These are phyloP conservation scores for Spencermartinsiella europaea DNA, from an alignment of 805 yeast genomes.

Conservation along the genomic window DNA sequence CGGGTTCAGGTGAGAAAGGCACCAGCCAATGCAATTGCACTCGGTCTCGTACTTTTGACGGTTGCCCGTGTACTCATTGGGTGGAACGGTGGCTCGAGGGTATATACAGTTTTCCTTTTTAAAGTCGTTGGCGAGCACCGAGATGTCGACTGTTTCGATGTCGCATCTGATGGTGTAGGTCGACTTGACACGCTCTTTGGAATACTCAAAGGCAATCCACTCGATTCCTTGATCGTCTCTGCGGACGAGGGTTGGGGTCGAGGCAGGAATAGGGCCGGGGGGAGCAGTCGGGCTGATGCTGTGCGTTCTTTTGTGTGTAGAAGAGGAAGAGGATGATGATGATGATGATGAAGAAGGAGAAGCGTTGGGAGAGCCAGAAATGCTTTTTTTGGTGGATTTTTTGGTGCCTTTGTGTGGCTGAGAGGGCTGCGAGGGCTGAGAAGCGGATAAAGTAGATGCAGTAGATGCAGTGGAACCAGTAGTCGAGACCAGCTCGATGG, in stretches of 20 bases:
- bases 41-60: constrained; percentile 42
- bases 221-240: constrained; percentile 25
- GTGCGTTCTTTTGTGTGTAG: background rate
- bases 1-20: constrained; percentile 40
- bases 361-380: background rate
- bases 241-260: constrained; percentile 23
- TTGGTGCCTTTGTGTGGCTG: background rate
- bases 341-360: background rate
- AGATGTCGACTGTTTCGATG: constrained; percentile 26
- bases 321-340: background rate
- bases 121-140: constrained; percentile 31
- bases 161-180: constrained; percentile 33
- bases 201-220: constrained; percentile 33
- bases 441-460: background rate
- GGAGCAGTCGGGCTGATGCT: constrained; percentile 6
- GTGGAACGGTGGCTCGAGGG: constrained; percentile 43
- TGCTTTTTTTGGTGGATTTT: background rate
- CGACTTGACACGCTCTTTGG: constrained; percentile 28
- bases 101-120: constrained; percentile 41
- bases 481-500: background rate
- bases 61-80: constrained; percentile 40
- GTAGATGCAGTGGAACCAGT: background rate
- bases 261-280: constrained; percentile 30
- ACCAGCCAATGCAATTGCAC: constrained; percentile 48
- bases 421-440: background rate